A percentile compares a stretch with the other conserved stretches of the same genome.
These are phyloP conservation scores for Talaromyces sp. DNA, from an alignment of 2,329 filamentous ascomycete species.

Conservation along the genomic window DNA sequence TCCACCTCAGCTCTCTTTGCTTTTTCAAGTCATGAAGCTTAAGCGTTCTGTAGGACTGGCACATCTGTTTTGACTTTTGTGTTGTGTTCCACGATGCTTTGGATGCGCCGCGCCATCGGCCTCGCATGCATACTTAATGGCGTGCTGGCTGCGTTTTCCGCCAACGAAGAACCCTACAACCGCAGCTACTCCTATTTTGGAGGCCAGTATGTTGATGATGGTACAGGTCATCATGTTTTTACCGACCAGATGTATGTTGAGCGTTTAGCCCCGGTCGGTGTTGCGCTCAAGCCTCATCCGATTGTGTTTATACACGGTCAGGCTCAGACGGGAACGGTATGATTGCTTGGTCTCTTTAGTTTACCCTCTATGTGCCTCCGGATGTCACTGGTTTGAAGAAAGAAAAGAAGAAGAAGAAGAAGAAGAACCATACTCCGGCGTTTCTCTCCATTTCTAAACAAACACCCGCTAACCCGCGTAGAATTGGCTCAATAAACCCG, in stretches of 20 bases:
- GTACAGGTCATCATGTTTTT: conserved; percentile 17
- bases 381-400: not conserved
- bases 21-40: not conserved
- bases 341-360: not conserved
- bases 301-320: conserved; percentile 28
- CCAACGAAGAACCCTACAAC: not conserved
- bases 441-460: too few relatives aligned
- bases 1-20: too few relatives aligned
- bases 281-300: conserved; percentile 19
- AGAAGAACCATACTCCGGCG: too few relatives aligned
- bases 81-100: not conserved
- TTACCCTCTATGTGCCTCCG: not conserved
- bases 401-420: too few relatives aligned
- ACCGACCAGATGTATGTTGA: conserved; percentile 33
- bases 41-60: not conserved
- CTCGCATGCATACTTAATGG: conserved; percentile 8
- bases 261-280: conserved; percentile 20
- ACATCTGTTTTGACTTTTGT: not conserved
- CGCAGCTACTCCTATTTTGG: conserved; percentile 27
- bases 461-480: conserved; percentile 10
- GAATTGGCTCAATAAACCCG: conserved; percentile 46
- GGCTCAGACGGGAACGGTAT: conserved; percentile 28
- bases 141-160: not conserved
- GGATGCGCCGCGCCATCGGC: not conserved
- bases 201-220: conserved; percentile 19